Base-by-base conservation (phyloP, 345 rosid genomes). In the Acer saccharum region DNA sequence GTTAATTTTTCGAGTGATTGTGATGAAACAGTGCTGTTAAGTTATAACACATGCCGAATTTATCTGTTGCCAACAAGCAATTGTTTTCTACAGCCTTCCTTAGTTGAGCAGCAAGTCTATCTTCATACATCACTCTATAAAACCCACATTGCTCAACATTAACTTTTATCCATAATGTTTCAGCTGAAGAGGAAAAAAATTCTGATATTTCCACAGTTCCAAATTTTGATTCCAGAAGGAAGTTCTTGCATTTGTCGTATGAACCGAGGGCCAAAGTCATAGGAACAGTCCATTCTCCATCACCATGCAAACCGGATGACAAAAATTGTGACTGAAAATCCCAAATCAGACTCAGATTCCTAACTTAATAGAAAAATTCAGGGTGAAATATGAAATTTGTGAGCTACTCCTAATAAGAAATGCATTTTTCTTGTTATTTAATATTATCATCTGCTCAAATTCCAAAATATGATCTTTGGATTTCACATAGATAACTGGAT, bases 61-160 rank as follows among this genome's bases (percentile, higher is more conserved):
- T 82, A 57, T 84, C 86, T 5, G 83, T 1, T 60, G 87, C 83
- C 3, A 81, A 80, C 63, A 84, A 68, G 74, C 21, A 64, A 48
- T 78, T 79, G 54, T 76, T 48, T 66, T 76, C 79, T 43, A 83
- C 68, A 7, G 89, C 87, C 69, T 74, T 78, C 76, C 76, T 74
- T 32, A 84, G 73, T 65, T 58, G 73, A 73, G 81, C 75, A 71
- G 81, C 75, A 62, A 87, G 90, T 64, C 77, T 66, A 11, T 87
- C 76, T 39, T 79, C 87, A 61, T 84, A 87, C 62, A 73, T 80
- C 9, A 78, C 82, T 54, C 88, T 78, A 58, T 85, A 85, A 80
- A 87, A 85, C 60, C 90, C 90, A 63, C 83, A 81, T 69, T 81
- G 85, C 69, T 81, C 81, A 41, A 81, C 76, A 78, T 87, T 87